Base-by-base conservation (phyloP, 164 flowering plant genomes). In the Vitis labrusca region DNA sequence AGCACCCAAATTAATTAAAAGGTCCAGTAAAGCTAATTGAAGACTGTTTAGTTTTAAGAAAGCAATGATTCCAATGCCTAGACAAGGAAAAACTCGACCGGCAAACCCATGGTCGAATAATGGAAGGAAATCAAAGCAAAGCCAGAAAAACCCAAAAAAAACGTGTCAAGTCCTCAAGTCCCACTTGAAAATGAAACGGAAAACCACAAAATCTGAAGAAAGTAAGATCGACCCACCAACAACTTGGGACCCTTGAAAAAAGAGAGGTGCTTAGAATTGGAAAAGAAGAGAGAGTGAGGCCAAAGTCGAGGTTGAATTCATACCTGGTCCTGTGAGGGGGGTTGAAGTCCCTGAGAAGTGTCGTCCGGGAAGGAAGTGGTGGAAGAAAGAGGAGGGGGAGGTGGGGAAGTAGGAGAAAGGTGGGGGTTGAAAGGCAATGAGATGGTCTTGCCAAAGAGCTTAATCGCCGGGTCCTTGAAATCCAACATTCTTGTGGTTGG, bases 381-480 rank as follows among this genome's bases (percentile, higher is more conserved):
- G 3, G 48, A 23, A 14, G 75, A 72, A 50, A 56, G 62, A 51
- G 3, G n/a, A 53, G 50, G 44, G 53, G 64, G 52, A 16, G 53
- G 13, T 11, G 60, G 30, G 27, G 60, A 44, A 49, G 69, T 10
- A 1, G 16, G 61, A 13, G 73, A 49, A 37, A 58, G 30, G 6
- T 51, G 52, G 11, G 51, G 53, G 10, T 17, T 48, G 7, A 8
- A 12, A 8, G 73, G 69, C 78, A 73, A 57, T 4, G 72, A 61
- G 61, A 83, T 78, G 63, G 76, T 83, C 73, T 68, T 76, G 50
- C 86, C 86, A 66, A 83, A 83, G 13, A 83, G 72, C 81, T 78
- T 83, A 27, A 83, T 80, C 14, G 73, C 69, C 15, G 81, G 65
- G 69, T 78, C 78, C 49, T 61, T 71, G 0, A 23, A 29, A 12